These are phyloP conservation scores for Apiotrichum siamense DNA, from an alignment of 1,284 basidiomycete species.

Conservation along the genomic window DNA sequence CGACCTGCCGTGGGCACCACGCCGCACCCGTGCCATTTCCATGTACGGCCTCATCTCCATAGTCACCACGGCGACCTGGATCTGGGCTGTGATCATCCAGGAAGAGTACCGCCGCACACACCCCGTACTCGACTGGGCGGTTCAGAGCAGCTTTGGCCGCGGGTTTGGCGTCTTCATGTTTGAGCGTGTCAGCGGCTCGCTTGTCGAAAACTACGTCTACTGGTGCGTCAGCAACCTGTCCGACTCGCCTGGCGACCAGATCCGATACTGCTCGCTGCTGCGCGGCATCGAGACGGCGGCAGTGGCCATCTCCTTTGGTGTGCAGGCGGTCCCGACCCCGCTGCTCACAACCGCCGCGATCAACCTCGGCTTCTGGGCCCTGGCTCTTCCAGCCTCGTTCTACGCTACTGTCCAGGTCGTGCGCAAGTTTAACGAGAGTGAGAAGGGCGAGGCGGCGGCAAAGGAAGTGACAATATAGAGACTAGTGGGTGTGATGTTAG, in stretches of 20 bases:
- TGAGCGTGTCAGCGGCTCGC: slow-evolving; percentile 3
- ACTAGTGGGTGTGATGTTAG: too few species aligned
- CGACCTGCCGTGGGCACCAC: slow-evolving; percentile 5
- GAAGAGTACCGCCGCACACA: slow-evolving; percentile 8
- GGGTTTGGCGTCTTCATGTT: slow-evolving; percentile 14
- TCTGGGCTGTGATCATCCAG: slow-evolving; percentile 10
- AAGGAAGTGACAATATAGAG: too few species aligned
- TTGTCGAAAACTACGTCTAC: slow-evolving; percentile 12
- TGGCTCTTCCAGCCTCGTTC: slow-evolving; percentile 2
- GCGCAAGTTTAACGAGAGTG: slow-evolving; percentile 4
- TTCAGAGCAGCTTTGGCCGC: slow-evolving; percentile 6
- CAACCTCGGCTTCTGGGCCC: slow-evolving; percentile 7
- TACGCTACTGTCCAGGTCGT: slow-evolving; percentile 11
- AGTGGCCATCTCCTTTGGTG: slow-evolving; percentile 5
- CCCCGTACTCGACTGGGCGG: slow-evolving; percentile 10
- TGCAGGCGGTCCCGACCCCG: slow-evolving; percentile 11
- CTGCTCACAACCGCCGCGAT: slow-evolving; percentile 6
- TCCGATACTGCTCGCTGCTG: slow-evolving; percentile 10
- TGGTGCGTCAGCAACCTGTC: slow-evolving; percentile 8
- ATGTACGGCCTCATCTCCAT: neutral
- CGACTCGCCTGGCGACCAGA: slow-evolving; percentile 14
- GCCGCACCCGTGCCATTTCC: slow-evolving; percentile 2
- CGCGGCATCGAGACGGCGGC: slow-evolving; percentile 12
- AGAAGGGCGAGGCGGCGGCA: too few species aligned
- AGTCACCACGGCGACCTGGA: slow-evolving; percentile 8